Conservation (phyloP, 2,329 filamentous ascomycete species). For the Amesomyces nigricolor region DNA sequence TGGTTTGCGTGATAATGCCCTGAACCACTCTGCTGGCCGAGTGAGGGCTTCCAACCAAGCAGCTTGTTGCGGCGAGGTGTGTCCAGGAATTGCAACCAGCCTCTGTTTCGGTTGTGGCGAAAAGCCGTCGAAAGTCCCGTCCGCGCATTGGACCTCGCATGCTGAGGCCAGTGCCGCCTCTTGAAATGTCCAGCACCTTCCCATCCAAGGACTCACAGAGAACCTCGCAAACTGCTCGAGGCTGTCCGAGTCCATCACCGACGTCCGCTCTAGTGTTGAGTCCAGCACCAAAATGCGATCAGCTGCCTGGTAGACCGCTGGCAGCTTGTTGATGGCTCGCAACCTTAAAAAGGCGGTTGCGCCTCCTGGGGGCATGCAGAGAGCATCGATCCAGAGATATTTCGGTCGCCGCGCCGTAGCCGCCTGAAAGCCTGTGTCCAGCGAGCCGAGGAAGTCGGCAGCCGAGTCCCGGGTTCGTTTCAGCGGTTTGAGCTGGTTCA, state of each 20-base stretch:
- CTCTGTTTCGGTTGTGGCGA: slow-evolving; percentile 9
- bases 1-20: neutral
- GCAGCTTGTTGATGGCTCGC: slow-evolving; percentile 22
- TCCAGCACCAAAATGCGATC: slow-evolving; percentile 22
- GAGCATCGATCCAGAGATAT: slow-evolving; percentile 24
- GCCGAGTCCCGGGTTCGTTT: neutral
- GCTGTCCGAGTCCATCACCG: slow-evolving; percentile 16
- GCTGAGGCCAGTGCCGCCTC: slow-evolving; percentile 18
- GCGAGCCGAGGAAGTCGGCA: slow-evolving; percentile 16
- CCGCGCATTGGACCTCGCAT: slow-evolving; percentile 22
- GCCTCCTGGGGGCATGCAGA: slow-evolving; percentile 21
- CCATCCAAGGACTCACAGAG: slow-evolving; percentile 21
- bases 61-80: neutral
- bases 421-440: slow-evolving; percentile 19
- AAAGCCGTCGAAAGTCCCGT: slow-evolving; percentile 22
- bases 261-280: slow-evolving; percentile 15
- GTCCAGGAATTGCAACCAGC: neutral
- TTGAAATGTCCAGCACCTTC: slow-evolving; percentile 20
- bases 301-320: slow-evolving; percentile 21
- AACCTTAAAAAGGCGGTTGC: slow-evolving; percentile 12
- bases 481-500: slow-evolving; percentile 16
- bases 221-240: slow-evolving; percentile 21
- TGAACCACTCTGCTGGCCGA: slow-evolving; percentile 8
- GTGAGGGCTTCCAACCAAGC: slow-evolving; percentile 12
- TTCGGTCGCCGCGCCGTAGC: slow-evolving; percentile 12